These are phyloP conservation scores for Nasturtium officinale DNA, from an alignment of 345 rosid genomes.

Conservation along the genomic window DNA sequence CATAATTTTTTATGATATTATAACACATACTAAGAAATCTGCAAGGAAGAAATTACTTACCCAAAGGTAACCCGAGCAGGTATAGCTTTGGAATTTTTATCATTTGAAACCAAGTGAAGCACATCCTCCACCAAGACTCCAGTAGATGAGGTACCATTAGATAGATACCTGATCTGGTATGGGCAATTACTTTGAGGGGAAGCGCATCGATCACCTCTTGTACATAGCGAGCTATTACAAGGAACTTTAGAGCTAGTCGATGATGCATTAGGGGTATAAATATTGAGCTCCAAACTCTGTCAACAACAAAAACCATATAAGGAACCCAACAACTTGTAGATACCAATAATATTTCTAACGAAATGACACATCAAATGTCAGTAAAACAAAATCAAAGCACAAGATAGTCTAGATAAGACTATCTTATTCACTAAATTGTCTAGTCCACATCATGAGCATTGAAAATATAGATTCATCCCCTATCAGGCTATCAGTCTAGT, in stretches of 20 bases:
- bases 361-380: not conserved
- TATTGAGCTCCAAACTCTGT: conserved; percentile 59
- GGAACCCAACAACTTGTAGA: conserved; percentile 4
- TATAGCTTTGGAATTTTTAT: conserved; percentile 44
- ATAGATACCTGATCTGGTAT: conserved; percentile 66
- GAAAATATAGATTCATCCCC: not conserved
- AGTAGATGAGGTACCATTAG: conserved; percentile 67
- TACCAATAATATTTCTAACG: not conserved
- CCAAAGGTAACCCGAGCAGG: conserved; percentile 65
- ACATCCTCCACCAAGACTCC: conserved; percentile 73
- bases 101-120: conserved; percentile 61
- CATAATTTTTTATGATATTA: not conserved
- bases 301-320: not conserved
- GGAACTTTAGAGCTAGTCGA: conserved; percentile 62
- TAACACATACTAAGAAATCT: conserved; percentile 34
- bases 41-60: conserved; percentile 47
- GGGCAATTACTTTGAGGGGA: conserved; percentile 60
- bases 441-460: not conserved
- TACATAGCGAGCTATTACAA: conserved; percentile 65
- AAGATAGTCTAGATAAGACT: not conserved
- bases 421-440: not conserved
- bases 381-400: not conserved
- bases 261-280: conserved; percentile 72
- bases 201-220: conserved; percentile 50
- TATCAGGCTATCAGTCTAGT: not conserved